Evolutionary conservation across 805 yeast genomes (phyloP).

Genomic region (Starmerella apicola): DNA sequence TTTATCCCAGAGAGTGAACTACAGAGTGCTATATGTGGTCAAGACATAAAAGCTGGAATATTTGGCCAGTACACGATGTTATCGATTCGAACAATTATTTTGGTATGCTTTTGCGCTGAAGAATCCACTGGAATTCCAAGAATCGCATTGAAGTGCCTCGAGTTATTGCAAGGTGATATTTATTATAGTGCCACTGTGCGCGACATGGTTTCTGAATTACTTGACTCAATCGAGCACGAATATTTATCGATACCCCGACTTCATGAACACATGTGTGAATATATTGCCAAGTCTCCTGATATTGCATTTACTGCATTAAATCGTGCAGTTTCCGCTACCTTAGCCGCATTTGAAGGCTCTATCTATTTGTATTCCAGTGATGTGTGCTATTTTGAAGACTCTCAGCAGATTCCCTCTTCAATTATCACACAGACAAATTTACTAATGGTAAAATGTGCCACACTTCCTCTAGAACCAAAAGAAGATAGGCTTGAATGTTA

Average conservation of each 20-base stretch:
- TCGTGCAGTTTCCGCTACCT: not conserved
- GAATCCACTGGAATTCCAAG: not conserved
- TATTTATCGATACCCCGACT: not conserved
- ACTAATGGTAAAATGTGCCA: not conserved
- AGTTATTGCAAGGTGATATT: constrained; percentile 6
- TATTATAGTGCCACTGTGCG: constrained; percentile 1
- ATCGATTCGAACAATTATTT: not conserved
- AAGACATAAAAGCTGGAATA: not conserved
- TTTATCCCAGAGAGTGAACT: not conserved
- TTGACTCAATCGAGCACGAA: constrained; percentile 5
- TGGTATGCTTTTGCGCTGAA: constrained; percentile 2
- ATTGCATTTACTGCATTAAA: not conserved
- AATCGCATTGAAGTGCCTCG: constrained; percentile 2
- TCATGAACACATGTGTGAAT: not conserved
- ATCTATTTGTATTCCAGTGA: no score
- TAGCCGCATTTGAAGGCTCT: no score
- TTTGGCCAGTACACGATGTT: not conserved
- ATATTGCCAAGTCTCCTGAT: not conserved
- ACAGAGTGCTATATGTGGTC: not conserved
- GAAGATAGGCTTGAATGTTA: not conserved
- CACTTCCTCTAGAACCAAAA: constrained; percentile 1
- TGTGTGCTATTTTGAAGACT: not conserved
- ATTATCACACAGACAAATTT: not conserved
- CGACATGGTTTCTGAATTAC: constrained; percentile 3
- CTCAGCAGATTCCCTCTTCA: not conserved